These are phyloP conservation scores for Sphagnum tenellum DNA, from an alignment of 225 moss, liverwort and hornwort genomes.

Conservation along the genomic window DNA sequence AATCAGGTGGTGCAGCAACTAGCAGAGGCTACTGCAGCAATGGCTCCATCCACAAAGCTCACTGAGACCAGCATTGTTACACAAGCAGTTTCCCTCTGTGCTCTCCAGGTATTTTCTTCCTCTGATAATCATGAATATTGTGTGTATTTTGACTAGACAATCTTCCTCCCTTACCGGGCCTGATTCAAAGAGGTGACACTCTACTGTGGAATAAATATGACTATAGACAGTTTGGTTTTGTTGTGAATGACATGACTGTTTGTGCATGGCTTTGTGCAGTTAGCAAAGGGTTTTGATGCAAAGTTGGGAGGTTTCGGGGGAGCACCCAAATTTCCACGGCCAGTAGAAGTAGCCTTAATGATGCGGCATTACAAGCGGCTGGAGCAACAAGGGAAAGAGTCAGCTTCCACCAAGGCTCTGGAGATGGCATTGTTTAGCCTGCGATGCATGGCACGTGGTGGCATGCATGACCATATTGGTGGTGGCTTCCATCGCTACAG, in stretches of 20 bases:
- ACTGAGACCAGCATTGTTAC: constrained; percentile 55
- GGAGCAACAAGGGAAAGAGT: constrained; percentile 79
- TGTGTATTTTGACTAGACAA: too few species aligned
- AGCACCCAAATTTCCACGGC: constrained; percentile 96
- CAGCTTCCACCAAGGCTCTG: constrained; percentile 61
- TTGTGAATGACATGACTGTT: constrained; percentile 1
- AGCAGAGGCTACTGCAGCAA: constrained; percentile 73
- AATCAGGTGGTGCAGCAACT: constrained; percentile 91
- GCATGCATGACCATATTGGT: constrained; percentile 93
- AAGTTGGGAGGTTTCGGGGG: constrained; percentile 95
- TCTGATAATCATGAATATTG: neutral
- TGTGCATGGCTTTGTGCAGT: constrained; percentile 28
- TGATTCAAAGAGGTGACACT: too few species aligned
- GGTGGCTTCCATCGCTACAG: constrained; percentile 99
- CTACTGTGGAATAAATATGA: neutral
- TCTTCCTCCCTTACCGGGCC: too few species aligned
- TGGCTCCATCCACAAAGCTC: constrained; percentile 52
- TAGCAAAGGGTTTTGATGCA: constrained; percentile 82
- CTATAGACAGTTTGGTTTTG: neutral
- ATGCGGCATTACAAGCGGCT: constrained; percentile 80
- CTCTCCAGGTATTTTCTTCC: constrained; percentile 53
- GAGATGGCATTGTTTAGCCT: constrained; percentile 88
- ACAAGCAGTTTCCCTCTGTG: constrained; percentile 84
- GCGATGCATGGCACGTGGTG: constrained; percentile 80
- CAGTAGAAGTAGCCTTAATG: constrained; percentile 80